A percentile compares a stretch with the other conserved stretches of the same genome.
phyloP scores from a whole-genome alignment of 495 filamentous ascomycete species.

The Talaromyces stipitatus region DNA sequence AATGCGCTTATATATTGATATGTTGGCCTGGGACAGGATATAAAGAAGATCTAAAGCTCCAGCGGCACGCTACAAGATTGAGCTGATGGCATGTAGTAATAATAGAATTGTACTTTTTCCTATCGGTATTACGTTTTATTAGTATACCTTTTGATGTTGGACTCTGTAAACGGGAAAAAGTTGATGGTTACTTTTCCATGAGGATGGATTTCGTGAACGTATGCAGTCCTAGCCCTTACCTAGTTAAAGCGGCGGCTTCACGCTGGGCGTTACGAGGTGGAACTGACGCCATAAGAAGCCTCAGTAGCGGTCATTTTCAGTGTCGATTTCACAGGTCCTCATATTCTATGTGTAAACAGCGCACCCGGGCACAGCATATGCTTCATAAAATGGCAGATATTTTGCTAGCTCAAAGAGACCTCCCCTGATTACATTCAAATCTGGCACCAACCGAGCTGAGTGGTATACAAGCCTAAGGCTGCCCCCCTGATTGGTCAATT shows the following conservation, averaged over 20 bases:
- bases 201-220: not conserved
- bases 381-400: too few relatives aligned
- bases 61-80: too few relatives aligned
- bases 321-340: constrained; percentile 6
- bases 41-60: too few relatives aligned
- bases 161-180: not conserved
- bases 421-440: too few relatives aligned
- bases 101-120: not conserved
- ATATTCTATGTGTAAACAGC: constrained; percentile 2
- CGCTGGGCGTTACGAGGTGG: constrained; percentile 1
- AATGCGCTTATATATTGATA: constrained; percentile 54
- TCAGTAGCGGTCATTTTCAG: constrained; percentile 5
- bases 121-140: not conserved
- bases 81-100: too few relatives aligned
- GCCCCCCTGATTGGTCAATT: too few relatives aligned
- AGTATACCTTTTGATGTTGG: not conserved
- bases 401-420: too few relatives aligned
- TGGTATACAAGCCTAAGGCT: too few relatives aligned
- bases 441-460: too few relatives aligned
- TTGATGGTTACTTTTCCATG: not conserved
- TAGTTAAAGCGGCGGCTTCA: not conserved
- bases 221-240: not conserved
- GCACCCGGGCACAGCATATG: too few relatives aligned
- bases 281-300: not conserved
- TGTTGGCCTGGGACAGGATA: constrained; percentile 47